Base-by-base conservation (phyloP, 1,284 basidiomycete genomes). In the Cutaneotrichosporon sp. region DNA sequence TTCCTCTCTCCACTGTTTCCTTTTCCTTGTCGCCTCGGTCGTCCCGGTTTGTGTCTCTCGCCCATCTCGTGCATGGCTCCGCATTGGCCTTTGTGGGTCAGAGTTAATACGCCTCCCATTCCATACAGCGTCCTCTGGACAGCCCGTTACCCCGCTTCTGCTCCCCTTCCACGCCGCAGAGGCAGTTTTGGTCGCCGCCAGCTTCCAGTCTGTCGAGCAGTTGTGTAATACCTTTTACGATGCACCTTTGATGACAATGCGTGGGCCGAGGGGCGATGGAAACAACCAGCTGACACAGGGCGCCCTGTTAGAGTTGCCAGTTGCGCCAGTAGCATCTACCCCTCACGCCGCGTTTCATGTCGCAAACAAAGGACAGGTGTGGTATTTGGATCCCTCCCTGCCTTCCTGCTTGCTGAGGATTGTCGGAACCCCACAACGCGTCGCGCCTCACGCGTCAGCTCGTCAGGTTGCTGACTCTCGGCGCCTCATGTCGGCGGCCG, bases 161-260 rank as follows among this genome's bases (percentile, higher is more conserved):
- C 51, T 53, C 51, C 13, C 22, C 69, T 59, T 45, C 38, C 38
- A 55, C 38, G 38, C 54, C 47, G 47, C 47, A 31, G 47, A 50
- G 47, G 47, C 47, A 29, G 24, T 50, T 16, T 24, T 29, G 24
- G 47, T 50, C 25, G 47, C 47, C 47, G 24, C 47, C 25, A 27
- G 25, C 25, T n/a, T 29, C 25, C 47, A 50, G 25, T 33, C 43
- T 56, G 43, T 43, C 31, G 43, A 34, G 54, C 54, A 56, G 54
- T 34, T 46, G 54, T 56, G 54, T 56, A 56, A 50, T 56, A 56
- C 54, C 54, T 45, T 29, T 47, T 56, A 45, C n/a, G 31, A 56
- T 56, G 54, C 54, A 56, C 34, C 54, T 45, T 54, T 56, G n/a
- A 56, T 42, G 54, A 56, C 45, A 47, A 47, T 9, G 20, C 27